Base-by-base conservation (phyloP, 1,284 basidiomycete species). In the Ceratorhiza oryzae-sativae region DNA sequence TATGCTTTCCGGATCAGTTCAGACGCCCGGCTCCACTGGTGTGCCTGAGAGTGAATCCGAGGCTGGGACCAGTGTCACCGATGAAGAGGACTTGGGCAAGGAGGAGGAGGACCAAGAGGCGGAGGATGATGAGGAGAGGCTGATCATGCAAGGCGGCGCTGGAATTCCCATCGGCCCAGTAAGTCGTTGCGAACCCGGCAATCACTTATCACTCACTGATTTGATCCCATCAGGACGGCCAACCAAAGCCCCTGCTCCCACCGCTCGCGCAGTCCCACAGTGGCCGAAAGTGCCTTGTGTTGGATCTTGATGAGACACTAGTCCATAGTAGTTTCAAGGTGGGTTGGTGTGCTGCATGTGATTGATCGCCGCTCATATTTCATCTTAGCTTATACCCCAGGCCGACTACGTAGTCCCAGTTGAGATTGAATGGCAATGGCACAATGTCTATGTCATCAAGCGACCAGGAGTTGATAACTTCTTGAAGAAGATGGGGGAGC, bases 361-460 rank as follows among this genome's bases (percentile, higher is more conserved):
- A 25, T 25, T 53, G 49, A 41, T 30, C 13, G 32, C 55, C 25
- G 36, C 63, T 34, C 9, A 76, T 42, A 62, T 60, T 68, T 58
- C 15, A 36, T 46, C 76, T 12, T 79, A 97, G 95, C 93, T 95
- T 76, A 94, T 98, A 78, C 93, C 92, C 75, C 91, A 95, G 77
- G 95, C 97, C 42, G 97, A 99, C 82, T 99, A 96, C 80, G 93
- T 99, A 74, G 97, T 99, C 0, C 97, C 97, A 0, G 97, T 99
- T 58, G 97, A 99, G 82, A 99, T 99, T 76, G 97, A 99, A 79
- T 95, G 94, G 75, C 90, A 97, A 77, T 94, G 92, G 85, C 97
- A 99, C 81, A 98, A 98, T 78, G 95, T 99, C 74, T 98, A 99
- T 81, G 97, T 99, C 49, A 95, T 99, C 81, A 99, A 99, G 82